These are phyloP conservation scores for Epithele typhae DNA, from an alignment of 768 basidiomycete genomes.

Conservation along the genomic window DNA sequence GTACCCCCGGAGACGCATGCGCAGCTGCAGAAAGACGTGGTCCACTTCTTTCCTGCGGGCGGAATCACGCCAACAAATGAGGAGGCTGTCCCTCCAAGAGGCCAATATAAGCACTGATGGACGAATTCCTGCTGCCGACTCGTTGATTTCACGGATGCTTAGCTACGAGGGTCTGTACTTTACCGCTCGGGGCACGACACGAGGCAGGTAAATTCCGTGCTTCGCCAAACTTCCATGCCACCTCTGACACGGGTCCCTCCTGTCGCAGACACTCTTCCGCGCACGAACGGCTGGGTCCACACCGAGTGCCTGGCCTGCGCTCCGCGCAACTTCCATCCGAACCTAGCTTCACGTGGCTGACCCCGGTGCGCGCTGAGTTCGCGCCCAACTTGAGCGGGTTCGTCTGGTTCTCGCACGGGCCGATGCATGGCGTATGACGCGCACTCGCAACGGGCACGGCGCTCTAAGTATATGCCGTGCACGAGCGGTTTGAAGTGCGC, in stretches of 20 bases:
- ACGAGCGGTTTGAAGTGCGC: constrained; percentile 30
- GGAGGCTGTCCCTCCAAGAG: constrained; percentile 11
- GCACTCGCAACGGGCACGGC: constrained; percentile 37
- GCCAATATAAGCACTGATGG: constrained; percentile 3
- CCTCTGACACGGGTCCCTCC: constrained; percentile 25
- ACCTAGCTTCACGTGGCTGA: constrained; percentile 29
- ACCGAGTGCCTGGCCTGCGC: constrained; percentile 42
- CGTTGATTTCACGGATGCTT: background rate
- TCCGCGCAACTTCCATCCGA: constrained; percentile 39
- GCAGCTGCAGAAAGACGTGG: constrained; percentile 22
- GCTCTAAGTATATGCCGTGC: constrained; percentile 24
- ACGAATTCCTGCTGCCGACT: constrained; percentile 27
- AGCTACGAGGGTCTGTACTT: constrained; percentile 45
- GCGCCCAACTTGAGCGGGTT: constrained; percentile 28
- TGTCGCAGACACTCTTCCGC: constrained; percentile 27
- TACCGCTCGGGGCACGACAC: constrained; percentile 36
- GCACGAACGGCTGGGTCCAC: constrained; percentile 30
- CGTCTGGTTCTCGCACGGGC: constrained; percentile 43
- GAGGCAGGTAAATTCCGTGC: constrained; percentile 30
- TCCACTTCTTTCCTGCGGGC: constrained; percentile 18
- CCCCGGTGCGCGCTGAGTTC: background rate
- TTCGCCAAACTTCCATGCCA: constrained; percentile 27
- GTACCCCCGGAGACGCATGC: constrained; percentile 11
- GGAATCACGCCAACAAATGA: background rate
- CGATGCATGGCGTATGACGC: constrained; percentile 48